These are phyloP conservation scores for Chalciporus sp. DNA, from an alignment of 1,284 basidiomycete species.

Conservation along the genomic window DNA sequence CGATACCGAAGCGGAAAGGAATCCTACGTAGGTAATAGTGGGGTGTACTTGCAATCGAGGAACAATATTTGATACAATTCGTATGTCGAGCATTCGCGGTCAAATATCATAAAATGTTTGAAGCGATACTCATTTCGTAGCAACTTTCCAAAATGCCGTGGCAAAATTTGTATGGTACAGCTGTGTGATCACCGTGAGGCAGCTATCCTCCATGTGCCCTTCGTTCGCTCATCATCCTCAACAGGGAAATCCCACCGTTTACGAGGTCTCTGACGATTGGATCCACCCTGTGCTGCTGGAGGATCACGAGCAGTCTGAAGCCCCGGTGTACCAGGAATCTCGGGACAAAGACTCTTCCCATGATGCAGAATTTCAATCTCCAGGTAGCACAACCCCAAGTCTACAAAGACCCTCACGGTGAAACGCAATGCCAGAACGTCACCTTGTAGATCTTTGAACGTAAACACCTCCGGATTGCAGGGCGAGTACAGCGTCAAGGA, in stretches of 20 bases:
- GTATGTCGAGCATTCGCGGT: too few relatives aligned
- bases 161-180: too few relatives aligned
- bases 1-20: conserved; percentile 34
- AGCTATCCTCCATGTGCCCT: not conserved
- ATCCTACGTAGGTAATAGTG: too few relatives aligned
- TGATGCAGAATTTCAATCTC: not conserved
- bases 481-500: not conserved
- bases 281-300: not conserved
- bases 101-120: too few relatives aligned
- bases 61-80: too few relatives aligned
- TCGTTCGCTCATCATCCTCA: not conserved
- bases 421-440: not conserved
- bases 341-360: not conserved
- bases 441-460: not conserved
- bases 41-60: too few relatives aligned
- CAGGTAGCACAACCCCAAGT: not conserved
- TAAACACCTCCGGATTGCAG: not conserved
- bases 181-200: not conserved
- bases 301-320: not conserved
- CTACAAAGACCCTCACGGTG: not conserved
- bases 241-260: not conserved
- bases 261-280: not conserved
- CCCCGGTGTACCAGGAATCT: not conserved
- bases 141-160: too few relatives aligned
- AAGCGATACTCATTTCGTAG: too few relatives aligned